Evolutionary conservation across 441 rosid species (phyloP).

Genomic region (Sinapis alba): DNA sequence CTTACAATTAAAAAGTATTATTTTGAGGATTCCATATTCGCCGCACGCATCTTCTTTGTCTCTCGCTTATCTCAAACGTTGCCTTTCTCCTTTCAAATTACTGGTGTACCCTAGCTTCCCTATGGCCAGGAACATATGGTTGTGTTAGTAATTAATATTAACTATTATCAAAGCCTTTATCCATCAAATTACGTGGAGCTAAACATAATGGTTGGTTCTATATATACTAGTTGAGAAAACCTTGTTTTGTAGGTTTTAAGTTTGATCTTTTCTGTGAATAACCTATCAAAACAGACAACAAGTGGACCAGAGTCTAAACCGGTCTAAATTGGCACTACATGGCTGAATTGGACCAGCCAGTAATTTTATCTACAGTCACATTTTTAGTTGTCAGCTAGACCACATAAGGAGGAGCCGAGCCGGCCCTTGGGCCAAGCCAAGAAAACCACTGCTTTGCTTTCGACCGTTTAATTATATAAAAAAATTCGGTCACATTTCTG

Average conservation of each 20-base stretch:
- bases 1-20: conserved; percentile 20
- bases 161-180: background rate
- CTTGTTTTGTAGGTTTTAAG: background rate
- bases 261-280: background rate
- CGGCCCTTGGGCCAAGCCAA: too few relatives aligned
- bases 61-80: conserved; percentile 35
- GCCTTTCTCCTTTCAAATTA: background rate
- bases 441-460: too few relatives aligned
- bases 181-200: background rate
- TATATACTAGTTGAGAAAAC: background rate
- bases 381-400: background rate
- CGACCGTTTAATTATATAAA: too few relatives aligned
- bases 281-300: background rate
- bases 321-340: background rate
- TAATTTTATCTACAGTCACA: background rate
- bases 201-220: background rate
- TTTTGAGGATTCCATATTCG: conserved; percentile 48
- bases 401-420: too few relatives aligned
- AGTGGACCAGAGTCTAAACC: background rate
- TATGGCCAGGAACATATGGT: background rate
- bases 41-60: conserved; percentile 52
- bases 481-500: too few relatives aligned
- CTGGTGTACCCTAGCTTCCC: conserved; percentile 14
- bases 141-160: background rate
- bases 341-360: background rate